phyloP scores from a whole-genome alignment of 2,329 filamentous ascomycete genomes.

The Aspergillus aculeatus region DNA sequence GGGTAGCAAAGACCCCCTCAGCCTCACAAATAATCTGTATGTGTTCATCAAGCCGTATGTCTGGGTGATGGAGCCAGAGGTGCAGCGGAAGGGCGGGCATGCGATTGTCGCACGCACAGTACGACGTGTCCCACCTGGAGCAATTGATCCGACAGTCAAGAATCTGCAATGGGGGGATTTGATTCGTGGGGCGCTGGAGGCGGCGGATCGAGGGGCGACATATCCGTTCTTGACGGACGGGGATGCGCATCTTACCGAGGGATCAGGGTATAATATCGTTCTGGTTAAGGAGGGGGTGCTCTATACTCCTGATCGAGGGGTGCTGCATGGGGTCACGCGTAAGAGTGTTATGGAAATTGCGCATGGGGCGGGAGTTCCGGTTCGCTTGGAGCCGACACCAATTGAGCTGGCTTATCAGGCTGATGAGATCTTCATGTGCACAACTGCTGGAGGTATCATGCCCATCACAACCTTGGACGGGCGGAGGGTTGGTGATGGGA shows the following conservation, averaged over 20 bases:
- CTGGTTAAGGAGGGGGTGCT: constrained; percentile 47
- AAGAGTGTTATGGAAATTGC: constrained; percentile 50
- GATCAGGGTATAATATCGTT: constrained; percentile 51
- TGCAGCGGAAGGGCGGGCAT: constrained; percentile 42
- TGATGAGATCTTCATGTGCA: constrained; percentile 55
- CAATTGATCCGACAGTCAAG: constrained; percentile 48
- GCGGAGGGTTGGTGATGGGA: constrained; percentile 41
- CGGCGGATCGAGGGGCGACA: constrained; percentile 45
- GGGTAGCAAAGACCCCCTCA: constrained; percentile 29
- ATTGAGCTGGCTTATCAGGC: constrained; percentile 41
- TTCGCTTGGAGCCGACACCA: constrained; percentile 32
- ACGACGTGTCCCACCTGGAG: constrained; percentile 44
- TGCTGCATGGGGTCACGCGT: constrained; percentile 50
- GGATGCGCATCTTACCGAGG: constrained; percentile 51
- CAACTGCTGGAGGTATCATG: constrained; percentile 55
- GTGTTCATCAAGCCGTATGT: constrained; percentile 52
- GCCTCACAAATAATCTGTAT: constrained; percentile 45
- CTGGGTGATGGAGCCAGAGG: constrained; percentile 51
- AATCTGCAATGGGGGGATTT: constrained; percentile 48
- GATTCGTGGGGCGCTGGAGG: constrained; percentile 48
- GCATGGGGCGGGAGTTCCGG: not conserved
- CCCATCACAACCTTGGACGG: constrained; percentile 51
- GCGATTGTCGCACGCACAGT: constrained; percentile 50
- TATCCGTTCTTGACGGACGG: constrained; percentile 54
- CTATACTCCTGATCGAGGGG: constrained; percentile 50